Percentiles rank a stretch among this genome's conserved stretches.
phyloP scores from a whole-genome alignment of 371 early-diverging fungal genomes.

The Syncephalastrum sp. region DNA sequence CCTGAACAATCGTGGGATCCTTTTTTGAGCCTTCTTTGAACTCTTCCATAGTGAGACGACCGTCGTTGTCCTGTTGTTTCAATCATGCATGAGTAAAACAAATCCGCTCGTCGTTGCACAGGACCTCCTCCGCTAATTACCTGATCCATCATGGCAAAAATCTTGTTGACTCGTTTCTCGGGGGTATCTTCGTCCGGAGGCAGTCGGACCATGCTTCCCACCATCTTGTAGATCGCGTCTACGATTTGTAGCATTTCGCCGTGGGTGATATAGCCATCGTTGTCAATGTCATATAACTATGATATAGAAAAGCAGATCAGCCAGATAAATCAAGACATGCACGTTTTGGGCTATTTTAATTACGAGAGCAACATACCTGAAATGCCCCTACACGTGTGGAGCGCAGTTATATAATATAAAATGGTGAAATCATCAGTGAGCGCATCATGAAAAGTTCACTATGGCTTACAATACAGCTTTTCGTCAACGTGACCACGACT shows the following conservation, averaged over 20 bases:
- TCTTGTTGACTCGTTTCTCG: constrained; percentile 87
- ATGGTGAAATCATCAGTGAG: not conserved
- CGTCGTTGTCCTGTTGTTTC: constrained; percentile 67
- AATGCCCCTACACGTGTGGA: constrained; percentile 38
- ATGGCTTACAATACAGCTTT: constrained; percentile 73
- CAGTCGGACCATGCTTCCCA: constrained; percentile 86
- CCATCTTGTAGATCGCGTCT: constrained; percentile 93
- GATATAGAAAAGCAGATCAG: not conserved
- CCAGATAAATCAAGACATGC: constrained; percentile 19
- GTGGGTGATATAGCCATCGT: constrained; percentile 84
- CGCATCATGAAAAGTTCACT: not conserved
- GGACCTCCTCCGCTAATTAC: constrained; percentile 27
- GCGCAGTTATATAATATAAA: too few species aligned
- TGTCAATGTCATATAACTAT: constrained; percentile 91
- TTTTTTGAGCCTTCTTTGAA: constrained; percentile 88
- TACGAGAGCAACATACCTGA: constrained; percentile 19
- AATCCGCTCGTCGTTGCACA: not conserved
- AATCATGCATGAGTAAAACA: not conserved
- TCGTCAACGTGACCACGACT: constrained; percentile 88
- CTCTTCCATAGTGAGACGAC: constrained; percentile 76
- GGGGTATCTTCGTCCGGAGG: constrained; percentile 94
- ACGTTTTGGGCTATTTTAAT: not conserved
- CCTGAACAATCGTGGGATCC: constrained; percentile 88
- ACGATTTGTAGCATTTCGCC: constrained; percentile 91
- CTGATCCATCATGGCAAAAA: constrained; percentile 87